Evolutionary conservation across 2,329 filamentous ascomycete species (phyloP).

Genomic region (Corinectria fuckeliana): DNA sequence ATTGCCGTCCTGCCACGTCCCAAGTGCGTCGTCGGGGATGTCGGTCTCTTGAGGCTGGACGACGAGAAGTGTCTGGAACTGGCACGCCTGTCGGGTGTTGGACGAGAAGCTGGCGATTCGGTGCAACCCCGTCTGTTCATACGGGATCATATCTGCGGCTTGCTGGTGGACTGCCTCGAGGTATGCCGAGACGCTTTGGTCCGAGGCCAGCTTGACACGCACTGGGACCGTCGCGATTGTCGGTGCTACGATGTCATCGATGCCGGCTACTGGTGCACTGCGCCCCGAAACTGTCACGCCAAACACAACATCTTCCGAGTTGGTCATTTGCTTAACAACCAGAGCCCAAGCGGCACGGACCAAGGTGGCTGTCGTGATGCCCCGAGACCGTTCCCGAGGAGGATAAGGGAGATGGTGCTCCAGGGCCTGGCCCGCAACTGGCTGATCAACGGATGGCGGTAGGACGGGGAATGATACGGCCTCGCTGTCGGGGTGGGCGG

Average conservation of each 20-base stretch:
- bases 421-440: neutral
- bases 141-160: conserved; percentile 19
- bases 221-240: conserved; percentile 26
- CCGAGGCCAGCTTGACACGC: conserved; percentile 33
- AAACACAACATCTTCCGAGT: conserved; percentile 31
- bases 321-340: conserved; percentile 23
- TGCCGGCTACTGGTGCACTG: conserved; percentile 26
- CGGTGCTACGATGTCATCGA: conserved; percentile 30
- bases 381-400: neutral
- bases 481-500: neutral
- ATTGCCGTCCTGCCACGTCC: conserved; percentile 6
- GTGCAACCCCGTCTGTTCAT: conserved; percentile 21
- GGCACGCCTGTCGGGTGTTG: neutral
- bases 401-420: neutral
- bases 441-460: neutral
- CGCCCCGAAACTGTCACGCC: conserved; percentile 35
- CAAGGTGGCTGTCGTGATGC: conserved; percentile 20
- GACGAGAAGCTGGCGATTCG: neutral
- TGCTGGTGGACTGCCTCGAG: conserved; percentile 42
- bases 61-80: conserved; percentile 15
- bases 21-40: neutral
- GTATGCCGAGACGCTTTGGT: conserved; percentile 44
- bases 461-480: conserved; percentile 9
- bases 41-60: neutral
- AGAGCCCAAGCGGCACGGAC: conserved; percentile 42